phyloP scores from a whole-genome alignment of 106 monocot genomes.

The Allium cepa region DNA sequence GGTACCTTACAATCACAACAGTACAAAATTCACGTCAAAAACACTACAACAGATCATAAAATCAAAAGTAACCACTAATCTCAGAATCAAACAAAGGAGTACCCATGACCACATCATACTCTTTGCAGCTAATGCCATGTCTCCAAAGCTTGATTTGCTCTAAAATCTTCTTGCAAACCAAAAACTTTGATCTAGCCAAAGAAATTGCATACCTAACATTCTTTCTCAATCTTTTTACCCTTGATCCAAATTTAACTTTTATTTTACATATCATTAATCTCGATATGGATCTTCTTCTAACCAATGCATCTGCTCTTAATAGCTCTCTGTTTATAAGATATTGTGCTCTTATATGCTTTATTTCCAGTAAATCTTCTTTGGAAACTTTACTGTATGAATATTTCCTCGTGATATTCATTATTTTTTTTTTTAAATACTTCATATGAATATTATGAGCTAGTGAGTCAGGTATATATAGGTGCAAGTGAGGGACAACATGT shows the following conservation, averaged over 20 bases:
- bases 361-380: too few species aligned
- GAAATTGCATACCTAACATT: not conserved
- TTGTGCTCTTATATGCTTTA: too few species aligned
- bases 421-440: too few species aligned
- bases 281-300: not conserved
- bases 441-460: too few species aligned
- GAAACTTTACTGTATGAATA: too few species aligned
- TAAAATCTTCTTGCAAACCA: not conserved
- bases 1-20: too few species aligned
- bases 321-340: not conserved
- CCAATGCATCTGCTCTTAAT: not conserved
- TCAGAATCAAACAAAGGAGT: constrained; percentile 2
- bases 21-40: too few species aligned
- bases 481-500: too few species aligned
- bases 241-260: constrained; percentile 1
- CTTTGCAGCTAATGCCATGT: not conserved
- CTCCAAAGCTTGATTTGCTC: constrained; percentile 4
- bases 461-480: too few species aligned
- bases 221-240: constrained; percentile 1
- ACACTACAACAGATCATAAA: too few species aligned
- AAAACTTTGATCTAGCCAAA: not conserved
- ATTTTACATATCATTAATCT: not conserved
- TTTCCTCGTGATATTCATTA: too few species aligned
- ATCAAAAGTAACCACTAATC: not conserved
- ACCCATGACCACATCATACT: not conserved